These are phyloP conservation scores for Cercospora sesami DNA, from an alignment of 2,329 filamentous ascomycete genomes.

Conservation along the genomic window DNA sequence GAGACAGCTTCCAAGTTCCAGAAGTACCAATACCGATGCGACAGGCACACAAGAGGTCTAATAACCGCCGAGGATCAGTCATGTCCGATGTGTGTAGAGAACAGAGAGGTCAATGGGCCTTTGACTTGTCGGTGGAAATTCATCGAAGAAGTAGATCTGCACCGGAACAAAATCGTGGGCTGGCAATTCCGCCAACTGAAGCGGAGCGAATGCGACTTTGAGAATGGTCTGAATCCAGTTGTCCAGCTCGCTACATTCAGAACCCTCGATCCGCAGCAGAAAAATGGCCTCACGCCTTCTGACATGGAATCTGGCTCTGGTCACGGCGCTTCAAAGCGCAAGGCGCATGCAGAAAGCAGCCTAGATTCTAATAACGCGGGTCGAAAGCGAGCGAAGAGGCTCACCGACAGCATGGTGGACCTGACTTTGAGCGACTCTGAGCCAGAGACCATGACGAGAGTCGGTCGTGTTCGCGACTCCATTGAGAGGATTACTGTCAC, in stretches of 20 bases:
- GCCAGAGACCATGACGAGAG: neutral
- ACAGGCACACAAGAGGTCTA: neutral
- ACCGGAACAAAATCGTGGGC: neutral
- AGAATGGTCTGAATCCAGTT: neutral
- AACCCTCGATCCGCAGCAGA: neutral
- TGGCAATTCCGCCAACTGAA: neutral
- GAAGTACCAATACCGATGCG: neutral
- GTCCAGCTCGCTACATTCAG: neutral
- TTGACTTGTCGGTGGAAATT: neutral
- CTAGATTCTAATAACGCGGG: no score
- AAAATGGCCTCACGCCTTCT: neutral
- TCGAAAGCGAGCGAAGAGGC: neutral
- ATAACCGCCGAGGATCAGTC: neutral
- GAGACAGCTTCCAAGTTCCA: neutral
- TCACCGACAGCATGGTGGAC: no score
- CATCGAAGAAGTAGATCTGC: neutral
- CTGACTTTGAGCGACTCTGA: neutral
- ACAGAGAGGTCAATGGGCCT: neutral
- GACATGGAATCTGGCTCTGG: fast-evolving
- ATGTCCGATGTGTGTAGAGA: neutral
- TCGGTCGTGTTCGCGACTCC: neutral
- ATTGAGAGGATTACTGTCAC: neutral
- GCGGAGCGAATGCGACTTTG: neutral
- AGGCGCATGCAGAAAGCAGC: neutral
- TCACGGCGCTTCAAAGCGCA: neutral